These are phyloP conservation scores for Cladophialophora immunda DNA, from an alignment of 2,329 filamentous ascomycete genomes.

Conservation along the genomic window DNA sequence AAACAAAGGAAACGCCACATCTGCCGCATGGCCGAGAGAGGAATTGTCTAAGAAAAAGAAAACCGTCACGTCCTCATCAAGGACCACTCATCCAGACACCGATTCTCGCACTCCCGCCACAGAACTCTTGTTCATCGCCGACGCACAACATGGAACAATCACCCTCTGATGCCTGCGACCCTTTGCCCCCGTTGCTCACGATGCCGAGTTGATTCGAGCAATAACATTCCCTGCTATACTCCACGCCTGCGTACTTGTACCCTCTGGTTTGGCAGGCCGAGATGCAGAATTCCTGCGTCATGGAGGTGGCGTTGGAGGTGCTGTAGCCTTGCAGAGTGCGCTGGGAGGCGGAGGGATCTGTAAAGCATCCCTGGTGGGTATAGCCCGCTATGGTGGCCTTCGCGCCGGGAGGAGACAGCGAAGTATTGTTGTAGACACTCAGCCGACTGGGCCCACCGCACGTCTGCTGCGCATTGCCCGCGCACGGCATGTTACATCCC, in stretches of 20 bases:
- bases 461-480: slow-evolving; percentile 37
- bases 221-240: slow-evolving; percentile 49
- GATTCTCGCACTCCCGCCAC: slow-evolving; percentile 41
- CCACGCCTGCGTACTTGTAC: slow-evolving; percentile 49
- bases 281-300: slow-evolving; percentile 54
- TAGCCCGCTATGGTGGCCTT: slow-evolving; percentile 22
- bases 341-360: slow-evolving; percentile 30
- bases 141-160: slow-evolving; percentile 39
- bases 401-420: slow-evolving; percentile 27
- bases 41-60: neutral
- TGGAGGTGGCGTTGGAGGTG: slow-evolving; percentile 56
- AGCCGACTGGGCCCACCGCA: slow-evolving; percentile 42
- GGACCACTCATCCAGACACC: slow-evolving; percentile 35
- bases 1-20: too few species aligned
- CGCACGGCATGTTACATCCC: slow-evolving; percentile 41
- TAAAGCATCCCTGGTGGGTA: slow-evolving; percentile 39
- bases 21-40: neutral
- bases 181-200: slow-evolving; percentile 38
- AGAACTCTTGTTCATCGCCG: slow-evolving; percentile 41
- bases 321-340: slow-evolving; percentile 33
- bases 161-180: slow-evolving; percentile 10
- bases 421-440: slow-evolving; percentile 33
- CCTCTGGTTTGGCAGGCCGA: slow-evolving; percentile 35
- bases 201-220: slow-evolving; percentile 42
- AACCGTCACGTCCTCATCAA: neutral